A percentile compares a stretch with the other conserved stretches of the same genome.
These are phyloP conservation scores for Cnidoscolus chayamansa DNA, from an alignment of 441 rosid genomes.

Conservation along the genomic window DNA sequence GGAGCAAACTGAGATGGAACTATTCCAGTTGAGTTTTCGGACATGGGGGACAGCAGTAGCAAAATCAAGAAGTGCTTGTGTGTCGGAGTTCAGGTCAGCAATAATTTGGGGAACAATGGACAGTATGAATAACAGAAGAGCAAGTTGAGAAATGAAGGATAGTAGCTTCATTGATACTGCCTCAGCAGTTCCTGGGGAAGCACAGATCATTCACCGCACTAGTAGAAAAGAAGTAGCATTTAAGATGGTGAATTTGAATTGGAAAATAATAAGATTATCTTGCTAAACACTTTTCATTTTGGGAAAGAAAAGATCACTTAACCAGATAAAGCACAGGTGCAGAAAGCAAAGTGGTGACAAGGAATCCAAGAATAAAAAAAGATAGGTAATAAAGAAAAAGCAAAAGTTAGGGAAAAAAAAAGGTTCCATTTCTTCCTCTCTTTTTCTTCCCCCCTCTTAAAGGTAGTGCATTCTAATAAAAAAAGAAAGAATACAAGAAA, in stretches of 20 bases:
- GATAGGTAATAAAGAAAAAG: conserved; percentile 14
- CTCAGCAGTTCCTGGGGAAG: conserved; percentile 17
- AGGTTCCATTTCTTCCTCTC: neutral
- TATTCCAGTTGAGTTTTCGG: conserved; percentile 63
- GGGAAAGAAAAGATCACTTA: conserved; percentile 11
- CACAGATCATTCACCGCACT: neutral
- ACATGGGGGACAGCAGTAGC: conserved; percentile 46
- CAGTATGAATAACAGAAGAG: conserved; percentile 29
- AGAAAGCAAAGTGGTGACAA: conserved; percentile 13
- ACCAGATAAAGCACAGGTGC: neutral
- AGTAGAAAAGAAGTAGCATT: neutral
- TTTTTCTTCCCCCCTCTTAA: neutral
- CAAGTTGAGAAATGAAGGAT: conserved; percentile 18
- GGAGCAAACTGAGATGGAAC: conserved; percentile 52
- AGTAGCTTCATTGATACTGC: conserved; percentile 33
- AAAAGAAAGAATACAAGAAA: neutral
- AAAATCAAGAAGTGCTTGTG: conserved; percentile 72
- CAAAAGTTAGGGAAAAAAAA: neutral
- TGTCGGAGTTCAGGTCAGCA: conserved; percentile 60
- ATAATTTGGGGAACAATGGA: conserved; percentile 24
- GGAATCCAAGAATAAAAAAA: conserved; percentile 22
- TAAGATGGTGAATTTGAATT: neutral
- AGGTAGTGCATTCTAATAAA: neutral
- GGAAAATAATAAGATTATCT: neutral
- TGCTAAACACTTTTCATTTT: conserved; percentile 4